Conservation (phyloP, 495 filamentous ascomycete genomes). For the Elasticomyces elasticus region DNA sequence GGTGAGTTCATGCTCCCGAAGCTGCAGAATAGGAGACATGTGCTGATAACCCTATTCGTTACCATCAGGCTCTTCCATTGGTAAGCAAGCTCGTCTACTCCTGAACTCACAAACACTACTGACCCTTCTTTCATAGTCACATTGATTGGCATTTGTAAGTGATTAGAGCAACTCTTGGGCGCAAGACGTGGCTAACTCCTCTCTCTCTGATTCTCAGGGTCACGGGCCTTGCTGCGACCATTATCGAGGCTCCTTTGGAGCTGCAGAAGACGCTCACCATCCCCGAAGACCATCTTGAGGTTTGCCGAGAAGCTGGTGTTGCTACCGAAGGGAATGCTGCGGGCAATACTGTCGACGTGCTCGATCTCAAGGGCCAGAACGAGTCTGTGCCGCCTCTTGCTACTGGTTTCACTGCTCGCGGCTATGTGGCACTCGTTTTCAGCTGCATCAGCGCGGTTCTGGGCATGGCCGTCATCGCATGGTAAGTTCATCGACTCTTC, state of each 20-base stretch:
- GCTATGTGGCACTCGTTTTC: slow-evolving; percentile 46
- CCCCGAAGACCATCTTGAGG: slow-evolving; percentile 51
- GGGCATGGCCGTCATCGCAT: slow-evolving; percentile 57
- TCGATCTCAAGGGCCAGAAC: slow-evolving; percentile 57
- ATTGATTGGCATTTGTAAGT: slow-evolving; percentile 57
- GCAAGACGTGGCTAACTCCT: no score
- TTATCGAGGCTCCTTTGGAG: slow-evolving; percentile 59
- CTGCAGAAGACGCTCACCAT: slow-evolving; percentile 53
- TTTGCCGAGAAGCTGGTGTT: slow-evolving; percentile 43
- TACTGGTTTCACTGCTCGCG: slow-evolving; percentile 59
- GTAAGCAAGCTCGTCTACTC: background rate
- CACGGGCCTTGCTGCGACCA: slow-evolving; percentile 57
- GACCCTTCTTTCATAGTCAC: slow-evolving; percentile 32
- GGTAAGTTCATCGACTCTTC: slow-evolving; percentile 47
- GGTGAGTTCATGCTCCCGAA: no score
- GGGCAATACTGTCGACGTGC: slow-evolving; percentile 51
- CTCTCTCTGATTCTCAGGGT: no score
- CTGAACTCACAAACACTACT: background rate
- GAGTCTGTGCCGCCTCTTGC: slow-evolving; percentile 47
- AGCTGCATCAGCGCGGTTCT: slow-evolving; percentile 59
- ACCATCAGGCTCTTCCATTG: slow-evolving; percentile 79
- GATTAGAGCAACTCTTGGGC: no score
- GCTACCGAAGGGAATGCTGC: slow-evolving; percentile 64
- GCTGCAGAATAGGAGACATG: slow-evolving; percentile 32
- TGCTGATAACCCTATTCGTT: no score